Evolutionary conservation across 768 basidiomycete genomes (phyloP).

Genomic region (Macrolepiota dolichaula): DNA sequence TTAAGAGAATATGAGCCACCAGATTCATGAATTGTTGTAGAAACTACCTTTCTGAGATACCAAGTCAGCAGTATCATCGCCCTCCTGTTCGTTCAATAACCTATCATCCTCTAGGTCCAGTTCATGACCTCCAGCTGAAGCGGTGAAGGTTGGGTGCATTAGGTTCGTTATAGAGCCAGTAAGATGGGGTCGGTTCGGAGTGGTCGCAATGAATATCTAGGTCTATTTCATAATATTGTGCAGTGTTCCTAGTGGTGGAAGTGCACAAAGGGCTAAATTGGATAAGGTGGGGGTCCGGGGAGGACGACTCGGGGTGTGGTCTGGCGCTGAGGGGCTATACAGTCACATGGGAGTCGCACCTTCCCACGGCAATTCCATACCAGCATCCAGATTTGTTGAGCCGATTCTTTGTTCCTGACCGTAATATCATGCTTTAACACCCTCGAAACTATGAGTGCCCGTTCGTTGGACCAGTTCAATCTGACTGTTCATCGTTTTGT

Average conservation of each 20-base stretch:
- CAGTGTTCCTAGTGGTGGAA: background rate
- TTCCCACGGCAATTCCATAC: background rate
- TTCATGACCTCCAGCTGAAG: constrained; percentile 1
- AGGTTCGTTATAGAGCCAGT: background rate
- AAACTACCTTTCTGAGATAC: background rate
- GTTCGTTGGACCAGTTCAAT: background rate
- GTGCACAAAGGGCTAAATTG: background rate
- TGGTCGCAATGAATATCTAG: background rate
- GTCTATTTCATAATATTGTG: background rate
- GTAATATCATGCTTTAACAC: background rate
- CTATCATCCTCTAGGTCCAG: background rate
- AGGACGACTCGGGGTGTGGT: background rate
- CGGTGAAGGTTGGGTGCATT: background rate
- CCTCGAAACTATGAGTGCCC: background rate
- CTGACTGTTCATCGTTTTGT: constrained; percentile 5
- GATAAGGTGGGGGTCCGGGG: background rate
- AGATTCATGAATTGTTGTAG: no score
- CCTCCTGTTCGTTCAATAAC: background rate
- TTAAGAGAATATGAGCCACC: background rate
- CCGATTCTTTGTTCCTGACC: background rate
- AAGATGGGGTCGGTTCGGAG: background rate
- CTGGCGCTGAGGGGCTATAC: background rate
- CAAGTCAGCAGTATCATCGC: constrained; percentile 1
- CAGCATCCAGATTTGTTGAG: background rate
- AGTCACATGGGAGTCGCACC: background rate